Evolutionary conservation across 164 flowering plant genomes (phyloP).

Genomic region (Cinnamomum chago): DNA sequence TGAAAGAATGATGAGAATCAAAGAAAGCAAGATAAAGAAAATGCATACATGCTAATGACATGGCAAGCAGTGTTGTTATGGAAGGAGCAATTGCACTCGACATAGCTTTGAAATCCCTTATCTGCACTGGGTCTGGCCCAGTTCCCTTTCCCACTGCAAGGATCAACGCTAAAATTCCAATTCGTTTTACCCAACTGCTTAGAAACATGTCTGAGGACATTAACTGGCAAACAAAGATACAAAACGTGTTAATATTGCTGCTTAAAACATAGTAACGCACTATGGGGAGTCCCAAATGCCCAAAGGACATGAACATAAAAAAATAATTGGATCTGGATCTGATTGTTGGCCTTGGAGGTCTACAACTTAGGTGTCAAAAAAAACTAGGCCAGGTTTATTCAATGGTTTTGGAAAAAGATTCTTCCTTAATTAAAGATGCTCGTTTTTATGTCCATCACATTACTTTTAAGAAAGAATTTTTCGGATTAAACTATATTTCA

Average conservation of each 20-base stretch:
- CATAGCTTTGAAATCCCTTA: constrained; percentile 45
- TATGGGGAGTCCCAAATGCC: too few species aligned
- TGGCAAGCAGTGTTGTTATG: constrained; percentile 45
- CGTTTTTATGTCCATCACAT: too few species aligned
- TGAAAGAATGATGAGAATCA: background rate
- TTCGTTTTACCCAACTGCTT: constrained; percentile 50
- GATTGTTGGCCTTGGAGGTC: too few species aligned
- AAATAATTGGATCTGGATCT: too few species aligned
- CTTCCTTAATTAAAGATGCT: too few species aligned
- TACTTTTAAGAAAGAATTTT: too few species aligned
- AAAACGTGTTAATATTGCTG: background rate
- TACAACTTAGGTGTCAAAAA: too few species aligned
- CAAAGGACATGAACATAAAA: too few species aligned
- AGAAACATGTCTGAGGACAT: constrained; percentile 46
- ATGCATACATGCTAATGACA: constrained; percentile 44
- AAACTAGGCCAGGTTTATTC: too few species aligned
- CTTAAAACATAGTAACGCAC: too few species aligned
- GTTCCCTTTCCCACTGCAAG: constrained; percentile 23
- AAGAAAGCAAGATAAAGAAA: background rate
- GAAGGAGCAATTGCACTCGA: constrained; percentile 58
- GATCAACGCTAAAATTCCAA: constrained; percentile 35
- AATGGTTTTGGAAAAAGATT: too few species aligned
- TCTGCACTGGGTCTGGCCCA: constrained; percentile 25
- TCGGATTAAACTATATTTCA: too few species aligned
- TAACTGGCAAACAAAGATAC: constrained; percentile 36